Conservation (phyloP, 108 stramenopile genomes). For the Nitzschia sp. region DNA sequence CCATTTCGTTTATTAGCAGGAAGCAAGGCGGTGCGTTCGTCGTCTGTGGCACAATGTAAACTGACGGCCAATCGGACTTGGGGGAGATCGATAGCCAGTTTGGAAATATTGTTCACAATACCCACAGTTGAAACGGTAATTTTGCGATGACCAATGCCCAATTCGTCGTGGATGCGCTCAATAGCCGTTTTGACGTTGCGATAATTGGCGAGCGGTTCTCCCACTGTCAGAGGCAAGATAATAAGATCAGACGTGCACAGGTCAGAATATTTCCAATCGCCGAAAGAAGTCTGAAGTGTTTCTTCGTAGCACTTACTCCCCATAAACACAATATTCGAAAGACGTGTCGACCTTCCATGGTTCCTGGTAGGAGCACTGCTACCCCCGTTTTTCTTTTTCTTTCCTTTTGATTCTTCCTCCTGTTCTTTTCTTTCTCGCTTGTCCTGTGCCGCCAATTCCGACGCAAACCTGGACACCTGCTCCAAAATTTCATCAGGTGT, state of each 20-base stretch:
- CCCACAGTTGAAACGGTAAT: conserved; percentile 96
- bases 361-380: conserved; percentile 2
- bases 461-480: conserved; percentile 82
- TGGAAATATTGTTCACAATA: conserved; percentile 78
- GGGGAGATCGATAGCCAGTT: conserved; percentile 50
- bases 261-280: neutral
- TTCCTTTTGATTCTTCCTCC: conserved; percentile 1
- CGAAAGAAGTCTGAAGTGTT: neutral
- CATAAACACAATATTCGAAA: conserved; percentile 97
- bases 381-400: conserved; percentile 5
- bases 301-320: conserved; percentile 50
- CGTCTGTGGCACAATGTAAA: conserved; percentile 90
- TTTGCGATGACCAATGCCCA: conserved; percentile 92
- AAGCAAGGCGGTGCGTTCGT: conserved; percentile 83
- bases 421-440: conserved; percentile 13
- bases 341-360: conserved; percentile 51
- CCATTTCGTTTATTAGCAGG: conserved; percentile 92
- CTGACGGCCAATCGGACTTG: conserved; percentile 88
- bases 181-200: conserved; percentile 89
- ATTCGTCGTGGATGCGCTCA: conserved; percentile 79
- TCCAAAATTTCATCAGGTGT: conserved; percentile 91
- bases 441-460: conserved; percentile 47
- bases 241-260: neutral
- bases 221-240: conserved; percentile 2
- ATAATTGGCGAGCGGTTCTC: conserved; percentile 90